Base-by-base conservation (phyloP, 208 protist species). In the Herpetomonas muscarum region DNA sequence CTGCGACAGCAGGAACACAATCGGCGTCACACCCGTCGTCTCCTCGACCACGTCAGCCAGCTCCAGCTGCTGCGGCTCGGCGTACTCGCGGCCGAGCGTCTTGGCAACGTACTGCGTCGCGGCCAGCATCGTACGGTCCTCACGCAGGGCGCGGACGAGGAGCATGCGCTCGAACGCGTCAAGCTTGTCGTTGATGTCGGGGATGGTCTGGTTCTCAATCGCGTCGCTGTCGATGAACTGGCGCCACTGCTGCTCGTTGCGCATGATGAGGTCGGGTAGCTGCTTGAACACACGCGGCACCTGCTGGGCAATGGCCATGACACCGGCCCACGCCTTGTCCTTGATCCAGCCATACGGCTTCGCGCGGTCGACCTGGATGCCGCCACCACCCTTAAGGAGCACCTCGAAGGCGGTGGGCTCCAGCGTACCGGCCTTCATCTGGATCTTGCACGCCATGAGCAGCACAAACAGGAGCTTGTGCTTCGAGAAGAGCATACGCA, bases 391-490 rank as follows among this genome's bases (percentile, higher is more conserved):
- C 73, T 98, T 98, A 45, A 99, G 72, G 10, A 98, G 85, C 21
- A 85, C 84, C 58, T 91, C 74, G 77, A 98, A 98, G 44, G 94
- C 67, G 6, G 78, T 63, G 21, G 70, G 45, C 48, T 89, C 85
- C 5, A 97, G 76, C 26, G 74, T 67, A 36, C 78, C 90, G 9
- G 82, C 75, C 64, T 95, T 83, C 73, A 98, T 81, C 63, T 98
- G 78, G 53, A 99, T 96, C 79, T 98, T 98, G 74, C 98, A 95
- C 30, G 97, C 95, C 48, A 99, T 87, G 41, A 98, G 81, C 36
- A 99, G 60, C 21, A 96, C 84, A 74, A 98, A 99, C 2, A 99
- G 79, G 17, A 98, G 76, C 80, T 99, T 98, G 79, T 99, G 94
- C 62, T 90, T 90, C 32, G 97, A 97, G 80, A 98, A 99, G 74